A percentile compares a stretch with the other conserved stretches of the same genome.
Evolutionary conservation across 352 stramenopile species (phyloP).

Genomic region (Globisporangium abappressorium): DNA sequence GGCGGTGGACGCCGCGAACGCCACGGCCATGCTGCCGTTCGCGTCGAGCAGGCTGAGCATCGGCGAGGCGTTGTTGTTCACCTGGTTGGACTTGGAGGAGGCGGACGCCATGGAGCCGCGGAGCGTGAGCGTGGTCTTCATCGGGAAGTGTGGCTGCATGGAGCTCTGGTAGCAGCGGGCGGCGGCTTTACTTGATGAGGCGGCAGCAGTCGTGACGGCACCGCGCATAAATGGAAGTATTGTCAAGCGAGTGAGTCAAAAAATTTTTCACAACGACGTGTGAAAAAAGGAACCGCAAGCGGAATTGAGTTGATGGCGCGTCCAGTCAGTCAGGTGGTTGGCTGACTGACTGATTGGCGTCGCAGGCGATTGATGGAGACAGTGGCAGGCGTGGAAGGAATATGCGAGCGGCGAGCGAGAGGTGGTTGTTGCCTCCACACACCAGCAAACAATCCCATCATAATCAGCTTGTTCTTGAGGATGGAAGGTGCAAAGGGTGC

Average conservation of each 20-base stretch:
- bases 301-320: constrained; percentile 5
- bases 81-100: not conserved
- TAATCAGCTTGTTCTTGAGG: too few relatives aligned
- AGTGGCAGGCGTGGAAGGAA: too few relatives aligned
- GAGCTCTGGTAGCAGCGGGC: constrained; percentile 17
- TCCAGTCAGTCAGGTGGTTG: not conserved
- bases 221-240: constrained; percentile 13
- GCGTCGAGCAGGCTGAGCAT: constrained; percentile 11
- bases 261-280: not conserved
- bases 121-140: constrained; percentile 22
- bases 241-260: not conserved
- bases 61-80: not conserved
- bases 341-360: not conserved
- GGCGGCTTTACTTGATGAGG: not conserved
- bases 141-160: constrained; percentile 18
- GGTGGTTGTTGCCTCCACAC: too few relatives aligned
- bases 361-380: too few relatives aligned
- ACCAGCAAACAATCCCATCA: too few relatives aligned
- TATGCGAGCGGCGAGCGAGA: too few relatives aligned
- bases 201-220: constrained; percentile 1
- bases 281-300: not conserved
- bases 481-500: too few relatives aligned
- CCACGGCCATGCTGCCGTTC: constrained; percentile 16
- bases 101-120: constrained; percentile 4
- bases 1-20: constrained; percentile 15